Base-by-base conservation (phyloP, 2,329 filamentous ascomycete genomes). In the Diaporthe citriasiana region DNA sequence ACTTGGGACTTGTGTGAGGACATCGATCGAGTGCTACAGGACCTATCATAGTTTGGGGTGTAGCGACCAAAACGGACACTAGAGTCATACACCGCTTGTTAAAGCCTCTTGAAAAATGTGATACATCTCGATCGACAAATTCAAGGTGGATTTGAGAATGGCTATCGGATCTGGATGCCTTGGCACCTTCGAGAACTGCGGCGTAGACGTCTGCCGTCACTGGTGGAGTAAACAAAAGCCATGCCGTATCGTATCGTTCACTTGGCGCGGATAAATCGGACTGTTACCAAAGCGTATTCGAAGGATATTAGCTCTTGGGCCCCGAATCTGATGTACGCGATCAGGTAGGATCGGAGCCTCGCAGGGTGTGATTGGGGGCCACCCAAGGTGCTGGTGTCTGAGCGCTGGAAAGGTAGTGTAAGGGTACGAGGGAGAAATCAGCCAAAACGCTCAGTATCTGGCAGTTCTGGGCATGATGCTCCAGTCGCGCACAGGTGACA, bases 401-500 rank as follows among this genome's bases (percentile, higher is more conserved):
- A 66, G 60, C 60, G 60, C 30, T 9, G 3, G 60, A 50, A 66
- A 66, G 42, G 45, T 25, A 35, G 22, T 9, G 3, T 42, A 50
- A 66, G 51, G 42, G 45, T 25, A 35, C 27, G 42, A 12, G 25
- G 59, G 38, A 47, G 27, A 38, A 35, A 38, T 15, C 22, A 66
- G 57, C 60, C 27, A 17, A 45, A 50, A 50, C 27, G 10, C 19
- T 50, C 42, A 50, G 10, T 47, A 33, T 22, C 9, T 45, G 40
- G 59, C 25, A 47, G n/a, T 22, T 40, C 27, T 27, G 45, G 45
- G 30, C 30, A 50, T 47, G 42, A 27, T 38, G 8, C 30, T 66
- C 12, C 42, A 15, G 45, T 51, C 15, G 33, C 63, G 45, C 63
- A 51, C 63, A 66, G 63, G 30, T 66, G 60, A 66, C 63, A 66